A percentile compares a stretch with the other conserved stretches of the same genome.
phyloP scores from a whole-genome alignment of 345 rosid species.

The Excoecaria agallocha region DNA sequence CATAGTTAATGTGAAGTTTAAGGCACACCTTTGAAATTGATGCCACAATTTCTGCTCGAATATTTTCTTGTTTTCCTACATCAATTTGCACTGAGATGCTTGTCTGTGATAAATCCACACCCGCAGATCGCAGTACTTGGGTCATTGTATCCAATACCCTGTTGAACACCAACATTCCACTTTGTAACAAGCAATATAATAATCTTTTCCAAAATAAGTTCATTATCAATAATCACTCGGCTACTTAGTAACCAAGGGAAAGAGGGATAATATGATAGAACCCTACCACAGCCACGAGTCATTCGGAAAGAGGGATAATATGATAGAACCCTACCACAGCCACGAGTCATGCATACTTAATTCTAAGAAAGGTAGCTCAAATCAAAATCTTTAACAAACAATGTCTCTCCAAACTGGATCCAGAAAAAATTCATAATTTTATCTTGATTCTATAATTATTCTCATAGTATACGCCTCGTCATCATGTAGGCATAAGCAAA shows the following conservation, averaged over 20 bases:
- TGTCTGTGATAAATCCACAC: conserved; percentile 66
- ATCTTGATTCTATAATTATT: no score
- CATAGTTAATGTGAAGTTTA: background rate
- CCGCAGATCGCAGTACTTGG: conserved; percentile 57
- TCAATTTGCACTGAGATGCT: conserved; percentile 62
- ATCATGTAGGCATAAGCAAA: background rate
- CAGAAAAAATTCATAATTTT: background rate
- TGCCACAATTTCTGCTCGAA: conserved; percentile 23
- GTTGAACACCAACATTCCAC: conserved; percentile 22
- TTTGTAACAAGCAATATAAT: conserved; percentile 6
- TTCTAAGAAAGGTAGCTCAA: background rate
- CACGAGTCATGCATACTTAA: background rate
- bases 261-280: background rate
- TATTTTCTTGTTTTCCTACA: conserved; percentile 44
- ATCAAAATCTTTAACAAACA: background rate
- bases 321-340: background rate
- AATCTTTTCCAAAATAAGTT: conserved; percentile 3
- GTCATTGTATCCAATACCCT: conserved; percentile 58
- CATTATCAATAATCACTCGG: background rate
- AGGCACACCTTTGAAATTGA: conserved; percentile 46
- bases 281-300: background rate
- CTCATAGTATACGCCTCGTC: background rate
- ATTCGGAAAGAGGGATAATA: background rate
- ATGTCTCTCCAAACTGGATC: background rate
- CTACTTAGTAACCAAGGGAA: background rate